These are phyloP conservation scores for Theobroma grandiflorum DNA, from an alignment of 441 rosid species.

Conservation along the genomic window DNA sequence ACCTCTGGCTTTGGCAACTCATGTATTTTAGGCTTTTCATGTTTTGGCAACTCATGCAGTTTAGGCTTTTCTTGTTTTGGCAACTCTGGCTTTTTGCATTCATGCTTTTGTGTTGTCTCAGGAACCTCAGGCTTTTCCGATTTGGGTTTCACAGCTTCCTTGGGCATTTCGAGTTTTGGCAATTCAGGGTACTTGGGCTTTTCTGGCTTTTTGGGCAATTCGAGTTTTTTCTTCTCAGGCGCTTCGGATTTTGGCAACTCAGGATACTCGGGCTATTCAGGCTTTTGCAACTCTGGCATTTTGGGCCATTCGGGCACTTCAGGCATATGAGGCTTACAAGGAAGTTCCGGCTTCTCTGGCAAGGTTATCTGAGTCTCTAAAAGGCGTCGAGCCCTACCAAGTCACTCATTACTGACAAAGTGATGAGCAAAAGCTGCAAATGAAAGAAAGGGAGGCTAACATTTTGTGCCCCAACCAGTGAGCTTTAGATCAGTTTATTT, in stretches of 20 bases:
- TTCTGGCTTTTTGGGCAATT: background rate
- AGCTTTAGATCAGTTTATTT: background rate
- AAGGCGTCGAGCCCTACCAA: slow-evolving; percentile 14
- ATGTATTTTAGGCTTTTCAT: background rate
- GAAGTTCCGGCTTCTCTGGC: background rate
- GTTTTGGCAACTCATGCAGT: slow-evolving; percentile 17
- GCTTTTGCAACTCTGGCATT: background rate
- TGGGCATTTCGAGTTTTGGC: no score
- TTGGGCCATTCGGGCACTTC: background rate
- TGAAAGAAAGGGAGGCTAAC: background rate
- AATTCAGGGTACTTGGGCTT: background rate
- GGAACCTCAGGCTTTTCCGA: slow-evolving; percentile 31
- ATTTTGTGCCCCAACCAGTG: background rate
- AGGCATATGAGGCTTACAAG: background rate
- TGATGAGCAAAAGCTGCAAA: slow-evolving; percentile 21
- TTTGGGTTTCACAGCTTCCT: no score
- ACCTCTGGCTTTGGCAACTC: background rate
- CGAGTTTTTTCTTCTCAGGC: slow-evolving; percentile 15
- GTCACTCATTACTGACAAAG: slow-evolving; percentile 15
- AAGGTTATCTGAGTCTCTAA: slow-evolving; percentile 6
- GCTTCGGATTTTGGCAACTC: background rate
- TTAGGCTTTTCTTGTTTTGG: background rate
- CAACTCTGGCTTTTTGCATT: background rate
- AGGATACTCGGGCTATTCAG: background rate
- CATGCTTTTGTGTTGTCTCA: no score